Percentiles rank a stretch among this genome's conserved stretches.
Evolutionary conservation across 768 basidiomycete species (phyloP).

Genomic region (Suillus americanus): DNA sequence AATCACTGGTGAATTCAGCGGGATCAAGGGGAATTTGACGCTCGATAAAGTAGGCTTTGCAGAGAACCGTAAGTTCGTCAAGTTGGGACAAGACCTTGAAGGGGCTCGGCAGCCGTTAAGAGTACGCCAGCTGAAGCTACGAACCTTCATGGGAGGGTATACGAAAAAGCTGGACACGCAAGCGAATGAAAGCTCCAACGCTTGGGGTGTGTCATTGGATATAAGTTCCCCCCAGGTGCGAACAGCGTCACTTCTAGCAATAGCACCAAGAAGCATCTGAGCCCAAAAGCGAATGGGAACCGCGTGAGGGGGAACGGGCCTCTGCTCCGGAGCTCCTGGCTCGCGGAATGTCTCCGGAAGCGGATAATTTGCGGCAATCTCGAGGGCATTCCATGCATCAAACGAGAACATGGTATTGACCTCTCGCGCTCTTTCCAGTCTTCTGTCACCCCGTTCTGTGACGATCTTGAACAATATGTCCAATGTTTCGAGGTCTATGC

Average conservation of each 20-base stretch:
- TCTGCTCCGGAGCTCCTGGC: constrained; percentile 7
- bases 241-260: constrained; percentile 44
- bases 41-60: constrained; percentile 38
- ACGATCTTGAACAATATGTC: constrained; percentile 43
- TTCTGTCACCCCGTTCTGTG: constrained; percentile 28
- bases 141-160: constrained; percentile 41
- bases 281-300: constrained; percentile 55
- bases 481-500: constrained; percentile 43
- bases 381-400: constrained; percentile 58
- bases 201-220: constrained; percentile 13
- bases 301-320: constrained; percentile 25
- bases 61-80: constrained; percentile 38
- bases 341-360: constrained; percentile 32
- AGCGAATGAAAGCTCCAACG: constrained; percentile 48
- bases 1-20: constrained; percentile 30
- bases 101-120: not conserved
- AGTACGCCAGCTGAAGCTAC: constrained; percentile 10
- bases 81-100: constrained; percentile 41
- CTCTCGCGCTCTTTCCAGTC: constrained; percentile 39
- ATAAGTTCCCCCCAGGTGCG: constrained; percentile 35
- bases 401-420: constrained; percentile 42
- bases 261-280: constrained; percentile 38
- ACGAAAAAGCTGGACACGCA: constrained; percentile 55
- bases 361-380: constrained; percentile 37
- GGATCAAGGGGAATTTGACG: constrained; percentile 30